Conservation (phyloP, 1,284 basidiomycete genomes). For the Moesziomyces globuligerus region DNA sequence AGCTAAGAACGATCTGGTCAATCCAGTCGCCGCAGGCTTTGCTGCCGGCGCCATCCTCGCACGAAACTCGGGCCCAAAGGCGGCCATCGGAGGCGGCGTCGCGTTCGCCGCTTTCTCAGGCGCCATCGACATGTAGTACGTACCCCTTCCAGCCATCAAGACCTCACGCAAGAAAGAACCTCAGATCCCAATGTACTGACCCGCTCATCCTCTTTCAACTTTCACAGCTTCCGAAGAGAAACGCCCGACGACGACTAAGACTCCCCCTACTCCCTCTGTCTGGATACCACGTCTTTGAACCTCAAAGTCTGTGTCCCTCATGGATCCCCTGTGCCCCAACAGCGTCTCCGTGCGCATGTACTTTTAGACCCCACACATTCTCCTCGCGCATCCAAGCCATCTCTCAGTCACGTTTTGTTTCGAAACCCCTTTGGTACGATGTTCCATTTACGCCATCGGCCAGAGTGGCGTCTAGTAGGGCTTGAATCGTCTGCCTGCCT, state of each 20-base stretch:
- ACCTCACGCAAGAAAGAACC: no score
- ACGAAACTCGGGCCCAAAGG: constrained; percentile 60
- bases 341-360: constrained; percentile 12
- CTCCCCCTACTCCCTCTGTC: not conserved
- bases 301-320: no score
- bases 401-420: not conserved
- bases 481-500: constrained; percentile 58
- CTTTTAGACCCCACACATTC: constrained; percentile 15
- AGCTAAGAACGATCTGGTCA: constrained; percentile 64
- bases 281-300: no score
- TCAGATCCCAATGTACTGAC: no score
- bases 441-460: no score
- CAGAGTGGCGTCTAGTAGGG: constrained; percentile 51
- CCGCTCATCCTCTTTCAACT: not conserved
- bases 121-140: constrained; percentile 64
- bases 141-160: no score
- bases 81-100: constrained; percentile 60
- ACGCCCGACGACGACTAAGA: constrained; percentile 50
- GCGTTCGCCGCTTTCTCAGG: constrained; percentile 66
- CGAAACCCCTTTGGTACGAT: no score
- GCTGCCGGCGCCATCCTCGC: constrained; percentile 63
- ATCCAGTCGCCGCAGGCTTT: constrained; percentile 61
- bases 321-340: no score
- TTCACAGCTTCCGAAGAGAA: constrained; percentile 52
- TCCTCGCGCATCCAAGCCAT: constrained; percentile 7